Evolutionary conservation across 2,329 filamentous ascomycete genomes (phyloP), one percentile per base, ranked within the genome.

Genomic region (Penicillium sp.): DNA sequence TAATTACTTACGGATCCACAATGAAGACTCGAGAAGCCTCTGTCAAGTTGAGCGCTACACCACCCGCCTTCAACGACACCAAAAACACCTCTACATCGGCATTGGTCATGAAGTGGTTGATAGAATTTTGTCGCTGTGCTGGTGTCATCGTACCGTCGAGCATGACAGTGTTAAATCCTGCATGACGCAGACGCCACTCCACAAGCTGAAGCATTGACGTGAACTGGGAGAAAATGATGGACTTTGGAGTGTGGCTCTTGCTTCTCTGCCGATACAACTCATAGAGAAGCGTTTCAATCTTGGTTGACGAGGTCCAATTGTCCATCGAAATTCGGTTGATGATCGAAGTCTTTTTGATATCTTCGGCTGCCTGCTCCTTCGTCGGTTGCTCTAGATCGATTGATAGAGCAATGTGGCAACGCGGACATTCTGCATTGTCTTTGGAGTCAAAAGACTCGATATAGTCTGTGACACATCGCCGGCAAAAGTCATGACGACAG

Each of bases 271-370:
- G 89, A 78, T 96, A 94, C 2, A 99, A 82, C 67, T 97, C 91
- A 67, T 97, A 95, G 8, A 97, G 88, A 5, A 99, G 84, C 70
- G 96, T 86, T 75, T 99, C 94, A 60, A 99, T 99, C 78, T 99
- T 99, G 56, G 92, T 97, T 1, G 91, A 97, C 0, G 91, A 96
- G 0, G 91, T 96, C 94, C 94, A 99, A 65, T 97, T 90, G 70
- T 96, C 90, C 92, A 97, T 97, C 74, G 93, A 91, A 75, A 99
- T 97, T 49, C 94, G 89, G 71, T 97, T 97, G 79, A 97, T 95
- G 71, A 99, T 99, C 1, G 91, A 96, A 12, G 86, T 92, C 75
- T 97, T 97, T 81, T 96, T 97, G 53, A 96, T 86, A 6, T 86
- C 76, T 1, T 85, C 81, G 69, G 93, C 89, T 56, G 97, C 90